Percentiles rank a stretch among this genome's conserved stretches.
Conservation (phyloP, 768 basidiomycete genomes). For the Mrakia gelida region DNA sequence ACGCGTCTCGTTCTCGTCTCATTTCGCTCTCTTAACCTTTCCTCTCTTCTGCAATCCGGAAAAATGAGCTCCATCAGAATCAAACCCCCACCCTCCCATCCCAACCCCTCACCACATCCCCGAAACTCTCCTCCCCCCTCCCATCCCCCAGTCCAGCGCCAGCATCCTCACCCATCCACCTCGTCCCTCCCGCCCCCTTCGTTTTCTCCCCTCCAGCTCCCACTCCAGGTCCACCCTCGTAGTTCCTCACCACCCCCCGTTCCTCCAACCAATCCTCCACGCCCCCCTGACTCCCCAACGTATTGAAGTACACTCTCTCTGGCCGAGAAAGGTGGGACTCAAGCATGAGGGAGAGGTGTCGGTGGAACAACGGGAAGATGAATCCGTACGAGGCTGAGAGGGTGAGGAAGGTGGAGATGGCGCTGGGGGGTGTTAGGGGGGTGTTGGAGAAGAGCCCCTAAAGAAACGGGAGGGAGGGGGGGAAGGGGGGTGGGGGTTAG, state of each 20-base stretch:
- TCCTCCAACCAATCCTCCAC: constrained; percentile 49
- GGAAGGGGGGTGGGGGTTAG: background rate
- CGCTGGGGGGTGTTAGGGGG: background rate
- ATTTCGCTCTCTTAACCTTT: no score
- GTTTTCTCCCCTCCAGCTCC: background rate
- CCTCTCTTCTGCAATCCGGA: no score
- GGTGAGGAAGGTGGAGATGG: constrained; percentile 41
- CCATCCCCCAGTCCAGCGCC: background rate
- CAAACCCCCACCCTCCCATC: background rate
- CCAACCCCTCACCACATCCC: background rate
- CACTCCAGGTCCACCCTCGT: no score
- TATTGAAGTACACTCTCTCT: constrained; percentile 48
- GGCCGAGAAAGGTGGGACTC: constrained; percentile 41
- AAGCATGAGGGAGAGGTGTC: constrained; percentile 50
- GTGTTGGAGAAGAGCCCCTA: background rate
- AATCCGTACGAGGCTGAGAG: constrained; percentile 46
- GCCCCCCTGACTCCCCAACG: constrained; percentile 43
- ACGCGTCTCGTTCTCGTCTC: no score
- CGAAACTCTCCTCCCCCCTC: background rate
- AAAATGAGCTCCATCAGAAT: no score
- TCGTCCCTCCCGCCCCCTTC: background rate
- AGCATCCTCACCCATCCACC: background rate
- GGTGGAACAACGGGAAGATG: constrained; percentile 49
- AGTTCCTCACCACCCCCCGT: background rate
- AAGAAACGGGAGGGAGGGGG: background rate